These are phyloP conservation scores for Mycena latifolia DNA, from an alignment of 768 basidiomycete genomes.

Conservation along the genomic window DNA sequence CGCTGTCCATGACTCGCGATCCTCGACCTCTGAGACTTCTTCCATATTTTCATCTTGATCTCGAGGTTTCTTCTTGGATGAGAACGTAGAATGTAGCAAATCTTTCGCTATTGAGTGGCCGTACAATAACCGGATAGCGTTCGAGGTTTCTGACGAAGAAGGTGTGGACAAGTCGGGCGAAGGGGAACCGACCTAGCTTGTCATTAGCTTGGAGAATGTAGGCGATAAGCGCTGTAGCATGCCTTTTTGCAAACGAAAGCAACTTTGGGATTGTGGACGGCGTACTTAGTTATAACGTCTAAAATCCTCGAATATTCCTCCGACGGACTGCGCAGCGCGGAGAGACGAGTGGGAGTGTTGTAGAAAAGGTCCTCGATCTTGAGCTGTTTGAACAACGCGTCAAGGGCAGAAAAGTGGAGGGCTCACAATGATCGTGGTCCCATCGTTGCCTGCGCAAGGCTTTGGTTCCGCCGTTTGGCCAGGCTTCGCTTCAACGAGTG, in stretches of 20 bases:
- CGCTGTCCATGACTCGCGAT: conserved; percentile 73
- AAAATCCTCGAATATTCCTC: conserved; percentile 95
- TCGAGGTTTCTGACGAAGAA: conserved; percentile 68
- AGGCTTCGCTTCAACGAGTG: conserved; percentile 75
- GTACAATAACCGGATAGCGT: conserved; percentile 86
- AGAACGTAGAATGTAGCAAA: conserved; percentile 61
- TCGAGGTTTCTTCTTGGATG: conserved; percentile 37
- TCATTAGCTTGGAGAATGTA: conserved; percentile 20
- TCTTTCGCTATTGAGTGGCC: conserved; percentile 86
- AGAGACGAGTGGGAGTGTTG: conserved; percentile 89
- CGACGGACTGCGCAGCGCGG: conserved; percentile 84
- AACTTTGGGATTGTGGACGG: conserved; percentile 91
- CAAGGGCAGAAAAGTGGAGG: conserved; percentile 1
- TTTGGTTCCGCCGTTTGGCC: conserved; percentile 83
- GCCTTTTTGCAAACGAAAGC: conserved; percentile 96
- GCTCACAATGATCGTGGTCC: conserved; percentile 87
- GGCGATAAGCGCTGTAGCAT: conserved; percentile 11
- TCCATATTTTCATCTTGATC: conserved; percentile 45
- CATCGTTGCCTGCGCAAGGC: conserved; percentile 94
- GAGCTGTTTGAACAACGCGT: not conserved
- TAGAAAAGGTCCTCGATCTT: conserved; percentile 98
- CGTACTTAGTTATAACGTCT: conserved; percentile 93
- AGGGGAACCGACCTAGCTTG: conserved; percentile 66
- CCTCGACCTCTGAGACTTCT: conserved; percentile 41
- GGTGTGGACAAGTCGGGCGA: conserved; percentile 89